These are phyloP conservation scores for Yarrowia deformans DNA, from an alignment of 805 yeast species.

Conservation along the genomic window DNA sequence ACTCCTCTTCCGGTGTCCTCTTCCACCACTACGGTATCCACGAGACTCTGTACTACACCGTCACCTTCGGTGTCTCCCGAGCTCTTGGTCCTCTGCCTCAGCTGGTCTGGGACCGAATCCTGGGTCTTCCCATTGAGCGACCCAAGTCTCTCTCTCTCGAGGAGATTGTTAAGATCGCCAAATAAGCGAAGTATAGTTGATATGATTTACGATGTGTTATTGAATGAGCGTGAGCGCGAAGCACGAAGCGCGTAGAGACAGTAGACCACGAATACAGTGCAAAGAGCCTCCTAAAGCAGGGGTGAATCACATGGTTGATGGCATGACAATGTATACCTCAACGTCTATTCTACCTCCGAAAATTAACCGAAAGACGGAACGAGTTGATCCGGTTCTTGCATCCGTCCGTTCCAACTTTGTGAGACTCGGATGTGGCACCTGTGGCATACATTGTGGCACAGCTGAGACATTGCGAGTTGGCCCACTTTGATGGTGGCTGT, in stretches of 20 bases:
- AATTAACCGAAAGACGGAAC: background rate
- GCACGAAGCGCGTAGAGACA: background rate
- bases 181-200: constrained; percentile 36
- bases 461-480: background rate
- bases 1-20: constrained; percentile 85
- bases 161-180: constrained; percentile 80
- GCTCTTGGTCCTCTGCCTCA: constrained; percentile 88
- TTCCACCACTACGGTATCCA: constrained; percentile 86
- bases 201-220: constrained; percentile 29
- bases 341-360: background rate
- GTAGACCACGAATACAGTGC: no score
- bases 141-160: constrained; percentile 94
- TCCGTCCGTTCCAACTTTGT: background rate
- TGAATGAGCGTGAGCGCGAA: no score
- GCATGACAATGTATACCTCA: no score
- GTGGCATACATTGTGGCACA: background rate
- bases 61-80: constrained; percentile 84
- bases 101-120: constrained; percentile 82
- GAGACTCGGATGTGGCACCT: constrained; percentile 12
- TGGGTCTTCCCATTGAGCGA: constrained; percentile 84
- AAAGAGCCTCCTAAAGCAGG: no score
- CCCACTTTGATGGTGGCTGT: background rate
- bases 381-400: background rate
- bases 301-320: no score
- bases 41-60: constrained; percentile 84